phyloP scores from a whole-genome alignment of 176 grass and related monocot species.

The Raddia guianensis region DNA sequence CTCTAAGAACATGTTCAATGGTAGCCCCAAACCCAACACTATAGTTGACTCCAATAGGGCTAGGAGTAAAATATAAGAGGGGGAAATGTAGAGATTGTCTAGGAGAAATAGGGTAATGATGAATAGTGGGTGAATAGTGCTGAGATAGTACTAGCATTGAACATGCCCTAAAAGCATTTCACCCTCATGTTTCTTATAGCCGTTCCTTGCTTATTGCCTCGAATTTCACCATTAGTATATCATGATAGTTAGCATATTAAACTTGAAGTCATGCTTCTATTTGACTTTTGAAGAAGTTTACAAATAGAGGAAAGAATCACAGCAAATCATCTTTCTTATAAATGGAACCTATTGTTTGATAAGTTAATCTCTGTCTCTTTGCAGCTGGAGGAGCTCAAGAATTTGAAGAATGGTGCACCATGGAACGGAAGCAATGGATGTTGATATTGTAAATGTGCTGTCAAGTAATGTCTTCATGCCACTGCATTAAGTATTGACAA shows the following conservation, averaged over 20 bases:
- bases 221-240: not conserved
- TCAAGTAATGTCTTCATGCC: slow-evolving; percentile 16
- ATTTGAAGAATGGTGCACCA: slow-evolving; percentile 52
- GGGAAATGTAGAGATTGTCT: too few species aligned
- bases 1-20: not conserved
- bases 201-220: not conserved
- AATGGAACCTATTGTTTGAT: slow-evolving; percentile 26
- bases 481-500: not conserved
- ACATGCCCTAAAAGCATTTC: not conserved
- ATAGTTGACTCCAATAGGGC: too few species aligned
- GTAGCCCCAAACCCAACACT: too few species aligned
- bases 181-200: not conserved
- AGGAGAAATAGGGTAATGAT: too few species aligned
- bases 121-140: too few species aligned
- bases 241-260: not conserved
- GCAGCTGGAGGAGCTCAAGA: slow-evolving; percentile 82
- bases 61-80: too few species aligned
- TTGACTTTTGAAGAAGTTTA: not conserved
- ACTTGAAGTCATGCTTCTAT: not conserved
- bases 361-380: not conserved
- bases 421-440: slow-evolving; percentile 45
- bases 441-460: slow-evolving; percentile 36
- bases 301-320: not conserved
- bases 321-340: not conserved
- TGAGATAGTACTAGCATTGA: too few species aligned